A percentile compares a stretch with the other conserved stretches of the same genome.
Evolutionary conservation across 2,329 filamentous ascomycete species (phyloP).

Genomic region (Claviceps lovelessii): DNA sequence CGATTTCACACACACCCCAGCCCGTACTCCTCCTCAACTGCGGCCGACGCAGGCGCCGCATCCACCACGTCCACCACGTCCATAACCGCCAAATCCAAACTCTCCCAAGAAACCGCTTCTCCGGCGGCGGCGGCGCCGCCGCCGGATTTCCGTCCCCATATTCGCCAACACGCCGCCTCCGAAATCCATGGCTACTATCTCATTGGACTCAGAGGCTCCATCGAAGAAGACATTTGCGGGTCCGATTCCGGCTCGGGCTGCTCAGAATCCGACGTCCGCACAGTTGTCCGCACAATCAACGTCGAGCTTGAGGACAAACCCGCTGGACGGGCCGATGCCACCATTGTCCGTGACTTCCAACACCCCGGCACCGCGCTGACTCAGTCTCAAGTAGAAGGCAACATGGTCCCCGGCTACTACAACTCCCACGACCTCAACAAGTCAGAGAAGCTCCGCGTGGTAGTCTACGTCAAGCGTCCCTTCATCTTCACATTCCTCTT

Average conservation of each 20-base stretch:
- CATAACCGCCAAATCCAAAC: slow-evolving; percentile 5
- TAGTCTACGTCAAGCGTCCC: slow-evolving; percentile 59
- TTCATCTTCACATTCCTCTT: slow-evolving; percentile 72
- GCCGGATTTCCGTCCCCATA: slow-evolving; percentile 3
- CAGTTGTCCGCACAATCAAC: slow-evolving; percentile 50
- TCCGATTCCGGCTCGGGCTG: slow-evolving; percentile 15
- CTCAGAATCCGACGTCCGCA: slow-evolving; percentile 35
- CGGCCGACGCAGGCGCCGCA: background rate
- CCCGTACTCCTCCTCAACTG: slow-evolving; percentile 3
- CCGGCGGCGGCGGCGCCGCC: background rate
- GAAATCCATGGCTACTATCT: slow-evolving; percentile 39
- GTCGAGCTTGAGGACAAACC: slow-evolving; percentile 42
- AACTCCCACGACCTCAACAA: slow-evolving; percentile 37
- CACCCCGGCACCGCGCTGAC: slow-evolving; percentile 20
- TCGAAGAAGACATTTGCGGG: slow-evolving; percentile 30
- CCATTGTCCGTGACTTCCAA: slow-evolving; percentile 30
- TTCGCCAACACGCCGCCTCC: slow-evolving; percentile 11
- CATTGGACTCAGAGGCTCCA: slow-evolving; percentile 52
- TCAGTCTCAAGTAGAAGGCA: slow-evolving; percentile 21
- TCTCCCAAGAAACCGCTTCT: background rate
- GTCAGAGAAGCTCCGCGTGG: slow-evolving; percentile 45
- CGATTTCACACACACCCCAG: slow-evolving; percentile 6
- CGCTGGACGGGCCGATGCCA: slow-evolving; percentile 25
- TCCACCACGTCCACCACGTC: slow-evolving; percentile 3
- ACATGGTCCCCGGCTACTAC: slow-evolving; percentile 18